These are phyloP conservation scores for Priceomyces carsonii DNA, from an alignment of 805 yeast species.

Conservation along the genomic window DNA sequence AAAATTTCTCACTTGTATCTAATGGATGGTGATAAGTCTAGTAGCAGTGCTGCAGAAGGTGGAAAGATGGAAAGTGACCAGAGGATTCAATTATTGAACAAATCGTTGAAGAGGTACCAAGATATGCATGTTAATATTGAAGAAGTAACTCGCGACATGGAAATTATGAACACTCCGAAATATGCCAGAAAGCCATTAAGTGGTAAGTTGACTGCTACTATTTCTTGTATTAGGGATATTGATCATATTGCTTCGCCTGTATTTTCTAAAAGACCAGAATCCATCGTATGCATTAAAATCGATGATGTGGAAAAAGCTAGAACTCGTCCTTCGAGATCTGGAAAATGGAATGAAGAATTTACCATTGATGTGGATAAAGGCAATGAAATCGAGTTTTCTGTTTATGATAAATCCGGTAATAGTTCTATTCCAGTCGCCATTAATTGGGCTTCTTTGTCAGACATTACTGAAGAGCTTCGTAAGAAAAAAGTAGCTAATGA, in stretches of 20 bases:
- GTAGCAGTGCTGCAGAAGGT: constrained; percentile 84
- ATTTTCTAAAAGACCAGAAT: constrained; percentile 76
- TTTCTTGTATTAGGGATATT: constrained; percentile 80
- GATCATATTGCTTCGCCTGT: constrained; percentile 89
- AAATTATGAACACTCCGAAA: constrained; percentile 65
- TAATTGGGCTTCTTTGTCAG: constrained; percentile 87
- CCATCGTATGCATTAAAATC: constrained; percentile 72
- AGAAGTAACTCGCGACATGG: constrained; percentile 66
- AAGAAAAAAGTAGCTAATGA: constrained; percentile 81
- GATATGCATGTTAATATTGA: constrained; percentile 79
- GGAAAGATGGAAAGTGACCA: constrained; percentile 83
- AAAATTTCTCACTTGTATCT: constrained; percentile 83
- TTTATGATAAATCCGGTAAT: constrained; percentile 76
- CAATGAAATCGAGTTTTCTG: constrained; percentile 85
- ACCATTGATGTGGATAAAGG: constrained; percentile 83
- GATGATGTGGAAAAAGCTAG: constrained; percentile 85
- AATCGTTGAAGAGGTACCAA: constrained; percentile 82
- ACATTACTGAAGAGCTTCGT: constrained; percentile 92
- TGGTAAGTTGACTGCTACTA: constrained; percentile 74
- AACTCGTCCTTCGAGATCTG: constrained; percentile 73
- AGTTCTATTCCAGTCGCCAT: constrained; percentile 83
- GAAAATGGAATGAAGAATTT: constrained; percentile 82
- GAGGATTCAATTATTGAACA: constrained; percentile 79
- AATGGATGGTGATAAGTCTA: constrained; percentile 86
- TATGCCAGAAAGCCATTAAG: constrained; percentile 81